Base-by-base conservation (phyloP, 345 rosid genomes). In the Salix koriyanagi region DNA sequence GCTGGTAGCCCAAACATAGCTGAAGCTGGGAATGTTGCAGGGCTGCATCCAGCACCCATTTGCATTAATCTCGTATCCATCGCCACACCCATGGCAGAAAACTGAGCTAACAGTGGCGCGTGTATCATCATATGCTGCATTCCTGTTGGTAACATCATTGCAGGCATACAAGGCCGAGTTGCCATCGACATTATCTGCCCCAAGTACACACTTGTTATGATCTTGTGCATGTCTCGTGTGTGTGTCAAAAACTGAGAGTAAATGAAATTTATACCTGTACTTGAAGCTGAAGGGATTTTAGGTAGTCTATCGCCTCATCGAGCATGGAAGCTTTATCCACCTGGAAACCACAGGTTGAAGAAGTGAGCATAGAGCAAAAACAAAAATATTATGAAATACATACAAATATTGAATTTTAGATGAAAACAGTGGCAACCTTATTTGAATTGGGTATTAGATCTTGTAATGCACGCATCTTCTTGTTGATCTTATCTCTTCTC, bases 231-330 rank as follows among this genome's bases (percentile, higher is more conserved):
- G 50, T 46, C 50, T 13, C 18, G 4, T 46, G 50, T 46, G 48
- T 13, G 50, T 46, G 50, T 46, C 50, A 46, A 71, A 26, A 19
- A 62, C 15, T 23, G 30, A 10, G 3, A 62, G 28, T 26, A 25
- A 2, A 10, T n/a, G 23, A 62, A 32, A 21, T 67, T 2, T 4
- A 18, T 86, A 94, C 98, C 97, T 88, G 90, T n/a, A 90, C 76
- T 84, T 90, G 97, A 79, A 86, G 86, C 81, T 91, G 93, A 77
- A 94, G 97, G 21, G 80, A 69, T 79, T 87, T 88, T 77, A 90
- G 67, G 79, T 90, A 88, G 67, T 88, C 90, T 58, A 95, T 92
- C 23, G 95, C 84, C 48, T 85, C 87, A 34, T 91, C 99, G 11
- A 94, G 93, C 71, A 88, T 75, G 4, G 94, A 85, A 75, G 84